These are phyloP conservation scores for Protomyces lactucae-debilis DNA, from an alignment of 1,139 yeast species.

Conservation along the genomic window DNA sequence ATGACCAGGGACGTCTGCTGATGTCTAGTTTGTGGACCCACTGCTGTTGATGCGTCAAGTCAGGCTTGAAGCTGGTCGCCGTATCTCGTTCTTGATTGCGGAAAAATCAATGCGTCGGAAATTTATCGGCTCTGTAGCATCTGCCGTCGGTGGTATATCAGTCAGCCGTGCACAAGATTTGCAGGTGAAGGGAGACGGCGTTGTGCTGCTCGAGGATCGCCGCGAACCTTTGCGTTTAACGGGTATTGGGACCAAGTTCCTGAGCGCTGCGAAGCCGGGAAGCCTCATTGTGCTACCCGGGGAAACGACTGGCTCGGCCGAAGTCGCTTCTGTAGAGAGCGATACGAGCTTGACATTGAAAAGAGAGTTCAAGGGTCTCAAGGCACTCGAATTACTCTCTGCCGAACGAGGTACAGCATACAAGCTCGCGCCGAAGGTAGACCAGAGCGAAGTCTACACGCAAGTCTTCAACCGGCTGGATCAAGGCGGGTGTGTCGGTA, in stretches of 20 bases:
- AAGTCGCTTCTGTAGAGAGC: constrained; percentile 60
- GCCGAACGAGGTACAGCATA: constrained; percentile 52
- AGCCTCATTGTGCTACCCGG: constrained; percentile 76
- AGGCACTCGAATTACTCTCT: constrained; percentile 41
- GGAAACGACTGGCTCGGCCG: constrained; percentile 65
- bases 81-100: constrained; percentile 83
- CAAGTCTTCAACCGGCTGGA: constrained; percentile 77
- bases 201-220: constrained; percentile 50
- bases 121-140: constrained; percentile 70
- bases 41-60: constrained; percentile 78
- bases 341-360: constrained; percentile 69
- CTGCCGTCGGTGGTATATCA: constrained; percentile 63
- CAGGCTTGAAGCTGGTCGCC: constrained; percentile 60
- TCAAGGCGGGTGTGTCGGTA: constrained; percentile 80
- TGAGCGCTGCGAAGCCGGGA: constrained; percentile 57
- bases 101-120: constrained; percentile 65
- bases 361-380: constrained; percentile 63
- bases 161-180: constrained; percentile 90
- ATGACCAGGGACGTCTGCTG: not conserved
- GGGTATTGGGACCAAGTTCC: constrained; percentile 68
- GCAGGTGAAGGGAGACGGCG: constrained; percentile 57
- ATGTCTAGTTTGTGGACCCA: constrained; percentile 70
- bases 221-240: constrained; percentile 47
- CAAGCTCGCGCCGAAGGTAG: constrained; percentile 75
- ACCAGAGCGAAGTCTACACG: constrained; percentile 76